Percentiles rank a stretch among this genome's conserved stretches.
These are phyloP conservation scores for Irpex sp. DNA, from an alignment of 1,284 basidiomycete species.

Conservation along the genomic window DNA sequence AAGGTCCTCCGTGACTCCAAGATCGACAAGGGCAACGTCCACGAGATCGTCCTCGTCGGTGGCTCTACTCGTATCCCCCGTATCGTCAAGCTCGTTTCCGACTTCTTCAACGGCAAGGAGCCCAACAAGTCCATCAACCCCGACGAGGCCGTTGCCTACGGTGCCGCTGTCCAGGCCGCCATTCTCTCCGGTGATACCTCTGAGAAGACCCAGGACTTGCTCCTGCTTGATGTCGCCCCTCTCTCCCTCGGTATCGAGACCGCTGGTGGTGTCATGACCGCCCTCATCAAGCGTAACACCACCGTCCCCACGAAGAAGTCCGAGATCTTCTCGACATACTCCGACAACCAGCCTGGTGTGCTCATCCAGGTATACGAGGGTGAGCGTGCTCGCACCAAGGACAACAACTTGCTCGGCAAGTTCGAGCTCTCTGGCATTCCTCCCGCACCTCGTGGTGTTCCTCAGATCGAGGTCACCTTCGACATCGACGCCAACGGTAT, in stretches of 20 bases:
- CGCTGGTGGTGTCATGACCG: constrained; percentile 98
- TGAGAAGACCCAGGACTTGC: constrained; percentile 94
- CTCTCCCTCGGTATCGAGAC: constrained; percentile 98
- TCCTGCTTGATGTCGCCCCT: constrained; percentile 93
- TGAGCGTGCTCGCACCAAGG: constrained; percentile 98
- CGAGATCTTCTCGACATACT: constrained; percentile 98
- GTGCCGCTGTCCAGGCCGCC: constrained; percentile 98
- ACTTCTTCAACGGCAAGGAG: constrained; percentile 99
- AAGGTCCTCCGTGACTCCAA: constrained; percentile 98
- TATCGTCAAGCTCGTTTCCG: constrained; percentile 96
- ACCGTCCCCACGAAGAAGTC: constrained; percentile 99
- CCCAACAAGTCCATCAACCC: constrained; percentile 98
- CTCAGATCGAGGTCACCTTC: constrained; percentile 98
- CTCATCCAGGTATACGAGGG: constrained; percentile 99
- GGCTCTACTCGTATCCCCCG: constrained; percentile 99
- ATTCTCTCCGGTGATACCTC: constrained; percentile 98
- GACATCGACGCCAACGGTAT: constrained; percentile 99
- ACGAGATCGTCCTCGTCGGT: constrained; percentile 98
- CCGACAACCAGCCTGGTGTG: constrained; percentile 99
- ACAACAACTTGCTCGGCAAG: constrained; percentile 99
- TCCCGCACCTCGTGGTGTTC: constrained; percentile 97
- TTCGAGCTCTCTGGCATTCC: constrained; percentile 99
- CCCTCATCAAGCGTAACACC: constrained; percentile 98
- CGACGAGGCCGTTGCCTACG: constrained; percentile 99
- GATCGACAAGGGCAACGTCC: constrained; percentile 93